Conservation (phyloP, 2,329 filamentous ascomycete genomes). For the Myriangium duriaei region DNA sequence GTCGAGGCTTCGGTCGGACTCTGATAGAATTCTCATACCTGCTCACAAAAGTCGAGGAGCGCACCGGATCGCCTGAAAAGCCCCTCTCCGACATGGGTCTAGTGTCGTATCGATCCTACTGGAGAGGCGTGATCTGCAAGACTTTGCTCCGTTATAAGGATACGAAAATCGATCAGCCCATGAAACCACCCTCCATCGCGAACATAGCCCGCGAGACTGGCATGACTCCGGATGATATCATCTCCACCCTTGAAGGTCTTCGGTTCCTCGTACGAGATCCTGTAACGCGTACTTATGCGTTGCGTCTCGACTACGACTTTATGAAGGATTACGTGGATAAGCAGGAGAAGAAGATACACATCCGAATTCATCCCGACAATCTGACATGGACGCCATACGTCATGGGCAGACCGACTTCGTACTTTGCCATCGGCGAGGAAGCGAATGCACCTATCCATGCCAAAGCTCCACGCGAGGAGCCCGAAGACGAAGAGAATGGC, state of each 20-base stretch:
- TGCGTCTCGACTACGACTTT: constrained; percentile 74
- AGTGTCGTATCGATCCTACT: constrained; percentile 95
- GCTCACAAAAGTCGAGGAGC: constrained; percentile 80
- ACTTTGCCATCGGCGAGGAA: constrained; percentile 26
- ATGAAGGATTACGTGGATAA: constrained; percentile 79
- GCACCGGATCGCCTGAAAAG: constrained; percentile 93
- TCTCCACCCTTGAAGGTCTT: constrained; percentile 82
- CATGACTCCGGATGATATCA: constrained; percentile 91
- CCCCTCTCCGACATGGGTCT: constrained; percentile 95
- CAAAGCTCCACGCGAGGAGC: constrained; percentile 75
- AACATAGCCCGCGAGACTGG: constrained; percentile 79
- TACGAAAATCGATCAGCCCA: constrained; percentile 13
- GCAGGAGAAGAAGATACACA: constrained; percentile 80
- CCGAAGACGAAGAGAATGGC: constrained; percentile 30
- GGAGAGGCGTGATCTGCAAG: constrained; percentile 78
- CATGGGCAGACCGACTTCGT: constrained; percentile 56
- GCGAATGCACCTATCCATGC: constrained; percentile 49
- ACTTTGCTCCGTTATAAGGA: constrained; percentile 56
- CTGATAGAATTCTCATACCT: constrained; percentile 98
- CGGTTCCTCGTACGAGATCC: constrained; percentile 84
- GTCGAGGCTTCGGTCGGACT: constrained; percentile 92
- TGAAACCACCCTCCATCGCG: constrained; percentile 38
- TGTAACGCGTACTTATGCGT: constrained; percentile 74
- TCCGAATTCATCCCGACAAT: constrained; percentile 65
- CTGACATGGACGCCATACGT: constrained; percentile 95